phyloP scores from a whole-genome alignment of 768 basidiomycete species.

The Pulveroboletus sp. region DNA sequence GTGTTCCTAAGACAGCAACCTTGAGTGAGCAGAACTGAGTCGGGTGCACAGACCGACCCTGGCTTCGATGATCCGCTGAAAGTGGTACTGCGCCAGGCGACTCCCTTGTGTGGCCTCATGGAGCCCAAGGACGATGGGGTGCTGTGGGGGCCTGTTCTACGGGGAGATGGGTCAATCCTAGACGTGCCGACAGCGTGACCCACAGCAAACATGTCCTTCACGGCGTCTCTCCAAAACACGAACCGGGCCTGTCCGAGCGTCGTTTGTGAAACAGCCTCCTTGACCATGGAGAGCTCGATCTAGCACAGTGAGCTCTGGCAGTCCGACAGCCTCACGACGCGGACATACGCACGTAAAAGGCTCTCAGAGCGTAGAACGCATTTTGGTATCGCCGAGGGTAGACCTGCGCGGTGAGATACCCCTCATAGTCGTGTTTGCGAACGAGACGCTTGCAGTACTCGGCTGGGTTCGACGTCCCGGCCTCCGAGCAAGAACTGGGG shows the following conservation, averaged over 20 bases:
- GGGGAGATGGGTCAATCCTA: slow-evolving; percentile 15
- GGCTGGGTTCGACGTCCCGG: slow-evolving; percentile 37
- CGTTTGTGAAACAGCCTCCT: slow-evolving; percentile 69
- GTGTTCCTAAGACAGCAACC: slow-evolving; percentile 45
- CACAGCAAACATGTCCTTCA: slow-evolving; percentile 65
- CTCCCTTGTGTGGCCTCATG: slow-evolving; percentile 46
- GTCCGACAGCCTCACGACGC: not conserved
- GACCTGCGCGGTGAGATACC: slow-evolving; percentile 64
- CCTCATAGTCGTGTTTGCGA: slow-evolving; percentile 78
- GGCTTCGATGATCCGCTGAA: slow-evolving; percentile 81
- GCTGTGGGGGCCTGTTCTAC: slow-evolving; percentile 71
- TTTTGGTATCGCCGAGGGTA: slow-evolving; percentile 61
- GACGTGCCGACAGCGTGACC: slow-evolving; percentile 20
- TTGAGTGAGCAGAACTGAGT: slow-evolving; percentile 11
- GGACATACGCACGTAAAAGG: slow-evolving; percentile 65
- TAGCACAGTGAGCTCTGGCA: slow-evolving; percentile 27
- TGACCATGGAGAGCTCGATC: slow-evolving; percentile 75
- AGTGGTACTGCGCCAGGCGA: slow-evolving; percentile 65
- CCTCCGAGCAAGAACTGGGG: not conserved
- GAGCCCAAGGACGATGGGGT: slow-evolving; percentile 76
- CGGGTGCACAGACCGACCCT: slow-evolving; percentile 45
- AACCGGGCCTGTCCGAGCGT: slow-evolving; percentile 79
- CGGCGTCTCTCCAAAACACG: slow-evolving; percentile 83
- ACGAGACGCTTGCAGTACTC: slow-evolving; percentile 70
- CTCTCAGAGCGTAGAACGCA: slow-evolving; percentile 75